phyloP scores from a whole-genome alignment of 225 moss, liverwort and hornwort genomes.

The Anthoceros angustus region DNA sequence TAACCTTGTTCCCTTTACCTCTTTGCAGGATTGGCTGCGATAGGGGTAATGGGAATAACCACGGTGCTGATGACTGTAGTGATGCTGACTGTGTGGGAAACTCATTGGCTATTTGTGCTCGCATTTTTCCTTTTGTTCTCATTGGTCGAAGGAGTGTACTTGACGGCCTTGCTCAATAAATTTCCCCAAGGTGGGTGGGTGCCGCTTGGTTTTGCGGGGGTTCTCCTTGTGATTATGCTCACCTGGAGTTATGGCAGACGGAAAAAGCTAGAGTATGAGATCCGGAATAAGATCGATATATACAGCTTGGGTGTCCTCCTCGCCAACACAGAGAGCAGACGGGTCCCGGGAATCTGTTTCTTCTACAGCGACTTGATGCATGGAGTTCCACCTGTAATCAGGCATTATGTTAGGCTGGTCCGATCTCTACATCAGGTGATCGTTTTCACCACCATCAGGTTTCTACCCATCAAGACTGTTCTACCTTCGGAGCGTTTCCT shows the following conservation, averaged over 20 bases:
- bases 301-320: conserved; percentile 28
- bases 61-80: conserved; percentile 53
- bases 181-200: conserved; percentile 78
- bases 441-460: conserved; percentile 71
- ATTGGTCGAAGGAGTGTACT: conserved; percentile 40
- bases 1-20: neutral
- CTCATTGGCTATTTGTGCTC: conserved; percentile 16
- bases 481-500: conserved; percentile 54
- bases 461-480: conserved; percentile 64
- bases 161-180: conserved; percentile 54
- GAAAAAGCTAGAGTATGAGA: conserved; percentile 55
- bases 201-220: conserved; percentile 38
- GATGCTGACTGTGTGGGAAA: conserved; percentile 71
- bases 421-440: conserved; percentile 62
- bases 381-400: conserved; percentile 63
- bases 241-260: conserved; percentile 59
- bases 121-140: conserved; percentile 36
- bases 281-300: conserved; percentile 43
- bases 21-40: conserved; percentile 70
- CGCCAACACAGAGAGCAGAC: conserved; percentile 22
- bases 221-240: conserved; percentile 54
- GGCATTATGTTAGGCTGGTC: conserved; percentile 57
- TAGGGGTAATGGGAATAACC: conserved; percentile 66
- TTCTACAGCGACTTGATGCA: conserved; percentile 61
- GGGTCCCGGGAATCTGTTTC: conserved; percentile 69